Evolutionary conservation across 768 basidiomycete species (phyloP), one percentile per base, ranked within the genome.

Genomic region (Serendipita sp.): DNA sequence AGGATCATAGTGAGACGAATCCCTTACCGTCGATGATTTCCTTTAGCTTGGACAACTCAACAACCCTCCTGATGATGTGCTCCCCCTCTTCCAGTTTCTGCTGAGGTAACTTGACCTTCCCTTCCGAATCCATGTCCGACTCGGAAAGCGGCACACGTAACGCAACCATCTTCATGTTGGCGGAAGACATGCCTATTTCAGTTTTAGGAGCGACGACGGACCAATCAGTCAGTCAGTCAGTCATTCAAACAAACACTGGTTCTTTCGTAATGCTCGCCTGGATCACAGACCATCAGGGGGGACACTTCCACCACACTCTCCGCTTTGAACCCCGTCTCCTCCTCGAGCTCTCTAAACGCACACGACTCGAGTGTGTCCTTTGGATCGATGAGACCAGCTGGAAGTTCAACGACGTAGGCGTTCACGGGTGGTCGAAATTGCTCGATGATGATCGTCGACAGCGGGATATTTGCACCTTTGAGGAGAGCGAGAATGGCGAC

Each of bases 341-440:
- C 95, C 69, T 84, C 79, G 13, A 98, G 80, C 72, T 98, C 95
- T 23, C 95, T 82, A 43, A 92, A 78, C 0, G 93, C 94, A 1
- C 91, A 81, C 16, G 80, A 74, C 73, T 87, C 88, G 0, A 90
- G 78, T 0, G 85, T 83, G 76, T 98, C 95, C 0, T 83, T 83
- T 65, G 86, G 83, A 71, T 95, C 91, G 67, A 98, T 82, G 16
- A 98, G 75, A 34, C 94, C 91, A 83, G 70, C 63, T 13, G 67
- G 63, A 71, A 45, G 71, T 83, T 90, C 92, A 65, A 95, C 79
- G 65, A 88, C 79, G 67, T 81, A 79, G 66, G 83, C 85, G 69
- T 82, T 86, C 52, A 92, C 79, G 0, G 94, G 91, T 0, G 95
- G 92, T 29, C 95, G 83, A 72, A 87, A 97, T 71, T 96, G 94